phyloP scores from a whole-genome alignment of 2,329 filamentous ascomycete genomes.

The Cladophialophora yegresii region DNA sequence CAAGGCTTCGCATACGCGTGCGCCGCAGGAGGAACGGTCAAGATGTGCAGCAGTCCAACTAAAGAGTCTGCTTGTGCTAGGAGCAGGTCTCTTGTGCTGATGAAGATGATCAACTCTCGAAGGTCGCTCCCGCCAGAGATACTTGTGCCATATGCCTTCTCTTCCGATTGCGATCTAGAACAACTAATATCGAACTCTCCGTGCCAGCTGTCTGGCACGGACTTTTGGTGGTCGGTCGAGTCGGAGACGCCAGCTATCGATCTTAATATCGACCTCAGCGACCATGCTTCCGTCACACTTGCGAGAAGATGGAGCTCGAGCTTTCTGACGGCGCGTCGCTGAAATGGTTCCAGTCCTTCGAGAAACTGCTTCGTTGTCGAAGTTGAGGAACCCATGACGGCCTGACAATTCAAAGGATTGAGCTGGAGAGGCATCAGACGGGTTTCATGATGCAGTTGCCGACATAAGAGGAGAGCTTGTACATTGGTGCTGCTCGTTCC shows the following conservation, averaged over 20 bases:
- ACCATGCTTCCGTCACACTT: conserved; percentile 16
- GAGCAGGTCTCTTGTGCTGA: conserved; percentile 19
- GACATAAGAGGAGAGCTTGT: conserved; percentile 10
- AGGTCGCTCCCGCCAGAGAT: background rate
- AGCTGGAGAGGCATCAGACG: conserved; percentile 19
- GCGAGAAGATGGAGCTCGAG: conserved; percentile 18
- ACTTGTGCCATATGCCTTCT: background rate
- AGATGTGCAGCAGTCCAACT: conserved; percentile 17
- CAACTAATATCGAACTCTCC: background rate
- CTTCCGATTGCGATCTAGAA: background rate
- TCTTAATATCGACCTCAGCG: conserved; percentile 13
- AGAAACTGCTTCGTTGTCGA: conserved; percentile 18
- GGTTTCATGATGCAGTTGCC: conserved; percentile 17
- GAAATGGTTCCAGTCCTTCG: background rate
- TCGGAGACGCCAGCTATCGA: conserved; percentile 5
- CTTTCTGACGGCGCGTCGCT: conserved; percentile 10
- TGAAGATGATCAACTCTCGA: conserved; percentile 11
- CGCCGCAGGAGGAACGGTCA: conserved; percentile 1
- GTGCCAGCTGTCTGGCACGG: background rate
- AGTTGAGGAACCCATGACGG: conserved; percentile 14
- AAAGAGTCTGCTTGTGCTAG: conserved; percentile 19
- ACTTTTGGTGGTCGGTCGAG: background rate
- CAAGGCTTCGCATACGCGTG: background rate
- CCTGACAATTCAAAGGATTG: conserved; percentile 8
- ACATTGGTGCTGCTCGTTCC: conserved; percentile 5